Base-by-base conservation (phyloP, 148 eudicot species). In the Hydrangea macrophylla region DNA sequence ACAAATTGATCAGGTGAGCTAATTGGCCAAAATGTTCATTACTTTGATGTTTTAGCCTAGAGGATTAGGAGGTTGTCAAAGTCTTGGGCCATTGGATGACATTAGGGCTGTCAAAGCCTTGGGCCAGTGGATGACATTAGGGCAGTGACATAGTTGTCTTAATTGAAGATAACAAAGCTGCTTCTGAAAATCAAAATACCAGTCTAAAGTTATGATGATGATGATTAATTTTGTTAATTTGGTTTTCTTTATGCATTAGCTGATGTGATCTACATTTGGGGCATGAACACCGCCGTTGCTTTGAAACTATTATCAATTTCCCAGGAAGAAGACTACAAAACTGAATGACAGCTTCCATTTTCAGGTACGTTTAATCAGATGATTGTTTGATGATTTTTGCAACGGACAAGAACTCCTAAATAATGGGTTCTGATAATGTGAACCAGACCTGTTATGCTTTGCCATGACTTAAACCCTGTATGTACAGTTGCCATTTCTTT, bases 301-400 rank as follows among this genome's bases (percentile, higher is more conserved):
- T 28, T 0, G 0, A 12, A 7, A 17, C 26, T 30, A 7, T 62
- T 17, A 18, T 62, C 23, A 7, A 15, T 24, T 37, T 11, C 7
- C 23, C 8, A 20, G 9, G 3, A 62, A 0, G 40, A 39, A 25
- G 15, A 25, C 13, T 15, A 39, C 28, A 28, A 36, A 37, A 40
- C 2, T 40, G 53, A 62, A 9, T 9, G 33, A 15, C 15, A 40
- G 17, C 30, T 0, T 9, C 27, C 3, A 26, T 25, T 45, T 45
- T 1, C 3, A n/a, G 11, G 22, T 7, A 31, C 48, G 65, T 60
- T 60, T 39, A 6, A 0, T 2, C 20, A 6, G 65, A 30, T 62
- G 65, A 62, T 62, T 51, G 25, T 40, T 42, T 24, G 25, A 61
- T 31, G 26, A 7, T 62, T 18, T 42, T 62, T 7, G 54, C 50